phyloP scores from a whole-genome alignment of 169 alveolate genomes.

The Theileria annulata region DNA sequence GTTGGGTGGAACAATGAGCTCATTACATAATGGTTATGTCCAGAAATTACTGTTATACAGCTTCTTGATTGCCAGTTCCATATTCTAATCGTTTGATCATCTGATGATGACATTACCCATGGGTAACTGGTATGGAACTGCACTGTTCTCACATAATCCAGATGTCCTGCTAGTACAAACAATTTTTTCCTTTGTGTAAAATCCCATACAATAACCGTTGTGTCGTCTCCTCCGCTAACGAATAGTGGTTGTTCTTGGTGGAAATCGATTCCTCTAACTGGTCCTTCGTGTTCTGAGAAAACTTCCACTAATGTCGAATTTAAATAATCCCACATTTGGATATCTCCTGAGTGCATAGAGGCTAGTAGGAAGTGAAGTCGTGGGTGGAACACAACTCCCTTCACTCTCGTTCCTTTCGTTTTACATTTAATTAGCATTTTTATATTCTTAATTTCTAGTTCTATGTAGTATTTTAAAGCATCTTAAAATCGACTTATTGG shows the following conservation, averaged over 20 bases:
- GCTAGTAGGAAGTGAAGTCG: slow-evolving; percentile 90
- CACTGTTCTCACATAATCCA: slow-evolving; percentile 95
- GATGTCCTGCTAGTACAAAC: slow-evolving; percentile 91
- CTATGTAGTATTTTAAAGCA: background rate
- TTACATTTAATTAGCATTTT: slow-evolving; percentile 70
- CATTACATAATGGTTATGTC: slow-evolving; percentile 97
- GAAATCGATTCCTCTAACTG: slow-evolving; percentile 93
- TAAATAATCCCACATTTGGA: slow-evolving; percentile 91
- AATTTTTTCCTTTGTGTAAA: slow-evolving; percentile 90
- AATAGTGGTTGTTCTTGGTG: slow-evolving; percentile 92
- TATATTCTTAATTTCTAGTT: background rate
- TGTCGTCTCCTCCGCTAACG: slow-evolving; percentile 97
- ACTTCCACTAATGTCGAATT: slow-evolving; percentile 80
- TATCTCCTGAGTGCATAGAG: slow-evolving; percentile 92
- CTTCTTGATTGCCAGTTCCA: slow-evolving; percentile 97
- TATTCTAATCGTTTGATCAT: slow-evolving; percentile 94
- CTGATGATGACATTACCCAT: slow-evolving; percentile 94
- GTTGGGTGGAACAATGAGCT: slow-evolving; percentile 93
- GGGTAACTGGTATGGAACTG: slow-evolving; percentile 94
- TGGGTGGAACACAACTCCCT: slow-evolving; percentile 95
- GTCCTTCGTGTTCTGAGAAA: slow-evolving; percentile 95
- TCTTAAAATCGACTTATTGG: background rate
- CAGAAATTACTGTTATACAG: slow-evolving; percentile 86
- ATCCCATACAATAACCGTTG: slow-evolving; percentile 92
- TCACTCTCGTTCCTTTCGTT: slow-evolving; percentile 89